A percentile compares a stretch with the other conserved stretches of the same genome.
Evolutionary conservation across 495 filamentous ascomycete genomes (phyloP).

Genomic region (Emericellopsis terricola): DNA sequence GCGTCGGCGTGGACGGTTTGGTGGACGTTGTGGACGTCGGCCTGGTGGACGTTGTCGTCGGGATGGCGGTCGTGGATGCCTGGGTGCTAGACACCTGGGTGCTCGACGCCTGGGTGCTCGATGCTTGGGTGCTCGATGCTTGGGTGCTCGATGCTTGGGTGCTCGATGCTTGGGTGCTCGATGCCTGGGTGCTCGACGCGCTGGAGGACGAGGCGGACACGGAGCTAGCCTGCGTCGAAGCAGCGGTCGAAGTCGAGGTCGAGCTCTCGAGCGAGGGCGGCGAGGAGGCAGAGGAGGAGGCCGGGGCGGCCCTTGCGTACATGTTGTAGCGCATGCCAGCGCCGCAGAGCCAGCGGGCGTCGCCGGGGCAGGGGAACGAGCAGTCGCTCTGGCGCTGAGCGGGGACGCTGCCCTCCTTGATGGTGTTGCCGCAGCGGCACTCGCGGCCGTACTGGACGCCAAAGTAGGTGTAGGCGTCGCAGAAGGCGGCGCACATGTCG

Average conservation of each 20-base stretch:
- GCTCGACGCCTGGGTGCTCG: not conserved
- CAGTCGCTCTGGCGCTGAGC: slow-evolving; percentile 10
- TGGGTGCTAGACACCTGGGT: slow-evolving; percentile 2
- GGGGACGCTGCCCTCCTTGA: slow-evolving; percentile 7
- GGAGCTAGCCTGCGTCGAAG: not conserved
- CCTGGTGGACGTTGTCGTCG: slow-evolving; percentile 3
- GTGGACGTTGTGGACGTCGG: slow-evolving; percentile 4
- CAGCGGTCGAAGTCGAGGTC: slow-evolving; percentile 1
- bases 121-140: not conserved
- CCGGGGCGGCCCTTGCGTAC: slow-evolving; percentile 6
- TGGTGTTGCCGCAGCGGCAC: slow-evolving; percentile 18
- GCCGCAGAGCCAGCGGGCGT: slow-evolving; percentile 8
- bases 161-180: slow-evolving; percentile 2
- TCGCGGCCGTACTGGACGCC: slow-evolving; percentile 17
- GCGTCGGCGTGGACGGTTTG: slow-evolving; percentile 4
- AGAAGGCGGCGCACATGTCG: slow-evolving; percentile 14
- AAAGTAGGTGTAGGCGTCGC: slow-evolving; percentile 12
- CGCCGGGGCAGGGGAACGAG: slow-evolving; percentile 12
- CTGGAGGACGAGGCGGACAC: not conserved
- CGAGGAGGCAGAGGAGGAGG: not conserved
- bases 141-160: slow-evolving; percentile 2
- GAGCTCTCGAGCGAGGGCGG: slow-evolving; percentile 2
- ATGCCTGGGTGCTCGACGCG: not conserved
- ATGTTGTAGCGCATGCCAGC: slow-evolving; percentile 11
- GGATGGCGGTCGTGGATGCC: not conserved